A percentile compares a stretch with the other conserved stretches of the same genome.
These are phyloP conservation scores for Salix dunnii DNA, from an alignment of 345 rosid genomes.

Conservation along the genomic window DNA sequence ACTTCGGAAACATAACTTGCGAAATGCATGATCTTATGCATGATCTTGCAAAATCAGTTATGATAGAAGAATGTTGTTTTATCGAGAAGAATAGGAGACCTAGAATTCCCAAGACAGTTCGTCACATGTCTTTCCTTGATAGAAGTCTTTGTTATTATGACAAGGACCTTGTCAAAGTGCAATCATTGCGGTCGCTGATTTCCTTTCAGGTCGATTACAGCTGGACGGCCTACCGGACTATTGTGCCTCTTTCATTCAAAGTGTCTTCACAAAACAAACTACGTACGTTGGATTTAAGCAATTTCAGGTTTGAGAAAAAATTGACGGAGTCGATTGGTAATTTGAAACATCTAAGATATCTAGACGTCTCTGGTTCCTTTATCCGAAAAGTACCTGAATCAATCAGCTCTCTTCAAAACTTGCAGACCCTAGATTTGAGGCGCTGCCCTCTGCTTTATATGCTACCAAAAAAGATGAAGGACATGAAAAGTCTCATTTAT, in stretches of 20 bases:
- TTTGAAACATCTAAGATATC: slow-evolving; percentile 22
- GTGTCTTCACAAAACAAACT: too few species aligned
- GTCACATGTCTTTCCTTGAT: background rate
- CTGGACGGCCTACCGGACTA: too few species aligned
- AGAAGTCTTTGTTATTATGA: background rate
- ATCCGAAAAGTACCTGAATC: slow-evolving; percentile 18
- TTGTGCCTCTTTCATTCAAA: too few species aligned
- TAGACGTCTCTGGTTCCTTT: background rate
- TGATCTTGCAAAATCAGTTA: slow-evolving; percentile 19
- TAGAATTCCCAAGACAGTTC: background rate
- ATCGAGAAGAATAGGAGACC: background rate
- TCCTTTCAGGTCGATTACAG: too few species aligned
- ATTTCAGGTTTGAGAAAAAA: too few species aligned
- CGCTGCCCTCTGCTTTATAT: background rate
- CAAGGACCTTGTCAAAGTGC: background rate
- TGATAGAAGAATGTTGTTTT: background rate
- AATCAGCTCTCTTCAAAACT: slow-evolving; percentile 10
- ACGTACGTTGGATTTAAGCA: too few species aligned
- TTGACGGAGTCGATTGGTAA: background rate
- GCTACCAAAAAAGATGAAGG: background rate
- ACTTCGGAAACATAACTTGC: background rate
- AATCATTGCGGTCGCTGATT: background rate
- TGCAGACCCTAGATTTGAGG: slow-evolving; percentile 14
- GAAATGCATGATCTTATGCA: slow-evolving; percentile 29
- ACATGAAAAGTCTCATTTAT: background rate